Conservation (phyloP, 768 basidiomycete genomes). For the Phylloporus sp. region DNA sequence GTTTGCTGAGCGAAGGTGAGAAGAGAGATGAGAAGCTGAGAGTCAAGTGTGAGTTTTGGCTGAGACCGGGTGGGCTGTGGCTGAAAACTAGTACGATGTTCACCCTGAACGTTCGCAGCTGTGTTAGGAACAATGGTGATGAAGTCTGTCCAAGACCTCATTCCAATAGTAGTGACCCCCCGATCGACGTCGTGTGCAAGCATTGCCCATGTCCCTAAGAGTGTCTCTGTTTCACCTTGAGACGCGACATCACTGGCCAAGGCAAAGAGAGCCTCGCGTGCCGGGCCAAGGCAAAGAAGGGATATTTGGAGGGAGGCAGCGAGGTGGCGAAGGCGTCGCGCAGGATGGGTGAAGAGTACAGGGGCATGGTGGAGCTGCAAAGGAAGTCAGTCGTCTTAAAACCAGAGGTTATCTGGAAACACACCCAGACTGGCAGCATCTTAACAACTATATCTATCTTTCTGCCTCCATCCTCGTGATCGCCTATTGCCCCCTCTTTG, state of each 20-base stretch:
- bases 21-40: slow-evolving; percentile 34
- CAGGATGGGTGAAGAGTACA: slow-evolving; percentile 73
- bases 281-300: slow-evolving; percentile 53
- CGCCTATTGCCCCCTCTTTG: slow-evolving; percentile 41
- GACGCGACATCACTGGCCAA: slow-evolving; percentile 49
- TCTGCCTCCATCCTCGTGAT: slow-evolving; percentile 11
- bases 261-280: slow-evolving; percentile 47
- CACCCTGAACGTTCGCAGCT: slow-evolving; percentile 4
- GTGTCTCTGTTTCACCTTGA: slow-evolving; percentile 47
- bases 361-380: slow-evolving; percentile 83
- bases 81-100: not conserved
- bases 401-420: slow-evolving; percentile 24
- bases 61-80: not conserved
- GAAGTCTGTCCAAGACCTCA: slow-evolving; percentile 51
- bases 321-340: slow-evolving; percentile 65
- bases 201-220: slow-evolving; percentile 73
- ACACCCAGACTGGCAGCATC: slow-evolving; percentile 89
- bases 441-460: slow-evolving; percentile 39
- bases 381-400: slow-evolving; percentile 3
- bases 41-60: slow-evolving; percentile 31
- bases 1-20: slow-evolving; percentile 51
- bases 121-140: slow-evolving; percentile 11
- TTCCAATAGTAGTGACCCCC: slow-evolving; percentile 47
- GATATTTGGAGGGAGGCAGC: slow-evolving; percentile 60
- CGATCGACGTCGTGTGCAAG: slow-evolving; percentile 70